Conservation (phyloP, 2,329 filamentous ascomycete genomes). For the Tolypocladium tropicale region DNA sequence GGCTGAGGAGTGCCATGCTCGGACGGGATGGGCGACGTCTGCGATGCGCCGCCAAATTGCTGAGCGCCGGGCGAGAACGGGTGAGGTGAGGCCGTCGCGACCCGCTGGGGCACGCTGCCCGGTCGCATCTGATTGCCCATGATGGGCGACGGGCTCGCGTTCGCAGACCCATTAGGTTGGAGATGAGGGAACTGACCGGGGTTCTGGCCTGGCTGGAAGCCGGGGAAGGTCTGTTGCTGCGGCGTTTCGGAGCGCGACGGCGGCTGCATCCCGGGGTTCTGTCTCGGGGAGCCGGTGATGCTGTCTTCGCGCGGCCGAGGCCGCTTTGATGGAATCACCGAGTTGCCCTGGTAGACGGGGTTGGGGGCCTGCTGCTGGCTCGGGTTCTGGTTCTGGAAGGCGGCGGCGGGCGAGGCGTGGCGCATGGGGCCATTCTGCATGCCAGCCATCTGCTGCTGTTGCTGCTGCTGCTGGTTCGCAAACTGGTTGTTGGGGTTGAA, state of each 20-base stretch:
- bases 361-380: conserved; percentile 7
- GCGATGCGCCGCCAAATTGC: conserved; percentile 52
- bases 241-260: conserved; percentile 89
- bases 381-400: conserved; percentile 48
- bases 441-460: conserved; percentile 36
- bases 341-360: conserved; percentile 71
- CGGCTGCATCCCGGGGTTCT: conserved; percentile 62
- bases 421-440: conserved; percentile 80
- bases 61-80: conserved; percentile 72
- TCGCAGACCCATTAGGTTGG: conserved; percentile 67
- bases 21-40: conserved; percentile 66
- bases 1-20: conserved; percentile 72
- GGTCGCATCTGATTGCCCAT: conserved; percentile 72
- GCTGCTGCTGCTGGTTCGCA: conserved; percentile 35
- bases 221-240: conserved; percentile 62
- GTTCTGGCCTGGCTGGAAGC: conserved; percentile 57
- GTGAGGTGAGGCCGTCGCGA: conserved; percentile 87
- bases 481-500: conserved; percentile 51
- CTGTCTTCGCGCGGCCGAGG: conserved; percentile 74
- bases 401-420: conserved; percentile 58
- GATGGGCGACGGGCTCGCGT: conserved; percentile 85
- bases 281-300: conserved; percentile 70
- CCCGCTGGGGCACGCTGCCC: conserved; percentile 63
- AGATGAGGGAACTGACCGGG: conserved; percentile 71
- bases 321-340: conserved; percentile 84